Evolutionary conservation across 257 asterid genomes (phyloP).

Genomic region (Lycium ferocissimum): DNA sequence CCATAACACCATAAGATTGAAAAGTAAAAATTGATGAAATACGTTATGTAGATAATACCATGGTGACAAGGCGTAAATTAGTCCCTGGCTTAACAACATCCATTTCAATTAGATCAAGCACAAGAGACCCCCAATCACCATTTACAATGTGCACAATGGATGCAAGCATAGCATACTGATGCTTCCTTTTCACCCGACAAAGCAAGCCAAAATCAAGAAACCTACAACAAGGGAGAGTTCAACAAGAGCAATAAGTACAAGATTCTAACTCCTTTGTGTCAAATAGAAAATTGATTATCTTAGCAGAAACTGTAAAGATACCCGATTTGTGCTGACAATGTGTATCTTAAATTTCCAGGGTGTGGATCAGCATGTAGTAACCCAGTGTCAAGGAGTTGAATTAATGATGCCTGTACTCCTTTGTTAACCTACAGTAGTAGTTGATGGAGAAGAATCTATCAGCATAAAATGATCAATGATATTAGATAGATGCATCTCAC

Average conservation of each 20-base stretch:
- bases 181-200: slow-evolving; percentile 96
- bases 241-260: slow-evolving; percentile 31
- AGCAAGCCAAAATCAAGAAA: slow-evolving; percentile 97
- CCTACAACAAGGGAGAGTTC: slow-evolving; percentile 47
- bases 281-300: slow-evolving; percentile 27
- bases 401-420: slow-evolving; percentile 90
- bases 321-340: slow-evolving; percentile 85
- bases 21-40: slow-evolving; percentile 27
- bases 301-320: slow-evolving; percentile 42
- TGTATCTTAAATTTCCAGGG: slow-evolving; percentile 89
- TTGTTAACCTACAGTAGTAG: slow-evolving; percentile 67
- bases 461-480: slow-evolving; percentile 24
- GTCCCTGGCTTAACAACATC: slow-evolving; percentile 89
- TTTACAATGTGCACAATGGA: slow-evolving; percentile 85
- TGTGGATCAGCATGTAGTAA: slow-evolving; percentile 97
- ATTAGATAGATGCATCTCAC: slow-evolving; percentile 21
- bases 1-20: slow-evolving; percentile 26
- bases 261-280: slow-evolving; percentile 28
- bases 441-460: slow-evolving; percentile 33
- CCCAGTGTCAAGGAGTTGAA: slow-evolving; percentile 98
- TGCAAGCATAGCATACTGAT: slow-evolving; percentile 94
- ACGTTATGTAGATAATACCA: slow-evolving; percentile 56
- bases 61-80: slow-evolving; percentile 72
- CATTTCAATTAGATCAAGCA: slow-evolving; percentile 80
- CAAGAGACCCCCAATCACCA: slow-evolving; percentile 95